These are phyloP conservation scores for Acacia acuminata DNA, from an alignment of 306 rosid species.

Conservation along the genomic window DNA sequence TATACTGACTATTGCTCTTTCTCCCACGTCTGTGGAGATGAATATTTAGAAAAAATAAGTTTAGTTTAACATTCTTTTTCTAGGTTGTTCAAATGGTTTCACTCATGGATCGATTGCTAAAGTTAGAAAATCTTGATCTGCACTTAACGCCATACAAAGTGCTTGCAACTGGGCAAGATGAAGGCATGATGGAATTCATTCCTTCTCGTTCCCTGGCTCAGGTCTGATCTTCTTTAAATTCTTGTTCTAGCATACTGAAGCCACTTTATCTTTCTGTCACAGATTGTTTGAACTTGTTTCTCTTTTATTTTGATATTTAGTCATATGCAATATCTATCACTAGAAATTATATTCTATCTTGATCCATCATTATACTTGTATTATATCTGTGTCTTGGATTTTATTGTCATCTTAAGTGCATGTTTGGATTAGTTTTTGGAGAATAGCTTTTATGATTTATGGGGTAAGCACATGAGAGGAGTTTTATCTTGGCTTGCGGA, in stretches of 20 bases:
- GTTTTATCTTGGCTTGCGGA: too few species aligned
- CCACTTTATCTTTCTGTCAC: conserved; percentile 23
- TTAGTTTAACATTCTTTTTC: conserved; percentile 33
- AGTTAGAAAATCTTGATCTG: conserved; percentile 90
- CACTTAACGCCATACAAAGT: conserved; percentile 93
- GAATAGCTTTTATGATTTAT: too few species aligned
- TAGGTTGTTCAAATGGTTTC: conserved; percentile 99
- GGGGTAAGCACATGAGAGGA: too few species aligned
- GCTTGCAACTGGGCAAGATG: conserved; percentile 98
- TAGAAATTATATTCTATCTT: not conserved
- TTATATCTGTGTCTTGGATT: conserved; percentile 17
- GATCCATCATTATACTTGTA: not conserved
- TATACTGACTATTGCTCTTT: conserved; percentile 37
- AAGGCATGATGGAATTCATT: conserved; percentile 95
- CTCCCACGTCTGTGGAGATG: conserved; percentile 9
- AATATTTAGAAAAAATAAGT: conserved; percentile 21
- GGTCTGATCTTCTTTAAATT: conserved; percentile 44
- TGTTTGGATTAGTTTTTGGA: too few species aligned
- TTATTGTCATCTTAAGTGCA: conserved; percentile 3
- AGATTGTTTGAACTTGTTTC: not conserved
- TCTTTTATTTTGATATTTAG: conserved; percentile 19
- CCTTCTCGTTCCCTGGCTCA: conserved; percentile 91
- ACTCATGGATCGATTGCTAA: conserved; percentile 94
- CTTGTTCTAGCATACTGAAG: not conserved
- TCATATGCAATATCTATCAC: not conserved